phyloP scores from a whole-genome alignment of 1,284 basidiomycete genomes.

The Schizophyllum amplum region DNA sequence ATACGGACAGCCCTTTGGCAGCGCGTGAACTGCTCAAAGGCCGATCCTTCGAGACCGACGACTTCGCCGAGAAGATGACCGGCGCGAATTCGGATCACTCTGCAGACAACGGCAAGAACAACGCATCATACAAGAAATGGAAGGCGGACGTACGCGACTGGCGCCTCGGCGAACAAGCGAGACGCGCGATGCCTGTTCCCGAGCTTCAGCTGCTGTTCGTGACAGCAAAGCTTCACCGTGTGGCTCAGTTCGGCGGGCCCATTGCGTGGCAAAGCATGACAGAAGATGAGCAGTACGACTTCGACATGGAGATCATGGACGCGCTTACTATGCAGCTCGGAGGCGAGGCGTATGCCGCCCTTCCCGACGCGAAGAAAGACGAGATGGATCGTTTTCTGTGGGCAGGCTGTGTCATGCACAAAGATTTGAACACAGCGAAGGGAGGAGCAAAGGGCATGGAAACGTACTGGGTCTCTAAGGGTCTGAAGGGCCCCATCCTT shows the following conservation, averaged over 20 bases:
- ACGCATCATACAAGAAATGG: neutral
- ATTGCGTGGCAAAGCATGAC: constrained; percentile 11
- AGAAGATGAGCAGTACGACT: constrained; percentile 5
- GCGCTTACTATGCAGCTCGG: constrained; percentile 9
- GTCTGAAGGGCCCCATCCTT: constrained; percentile 13
- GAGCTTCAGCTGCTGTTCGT: constrained; percentile 1
- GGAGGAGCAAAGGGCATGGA: constrained; percentile 17
- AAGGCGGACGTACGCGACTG: neutral
- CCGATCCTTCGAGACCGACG: neutral
- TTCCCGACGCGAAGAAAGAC: constrained; percentile 12
- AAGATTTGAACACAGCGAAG: constrained; percentile 26
- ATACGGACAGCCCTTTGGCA: neutral
- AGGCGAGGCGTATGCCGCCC: constrained; percentile 7
- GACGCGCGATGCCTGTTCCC: neutral
- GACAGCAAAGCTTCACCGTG: constrained; percentile 3
- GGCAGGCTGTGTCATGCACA: constrained; percentile 28
- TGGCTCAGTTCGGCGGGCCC: constrained; percentile 13
- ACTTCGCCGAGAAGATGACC: neutral
- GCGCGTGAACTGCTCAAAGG: neutral
- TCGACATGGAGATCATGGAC: constrained; percentile 4
- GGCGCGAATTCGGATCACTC: neutral
- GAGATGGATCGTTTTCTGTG: constrained; percentile 19
- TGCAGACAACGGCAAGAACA: neutral
- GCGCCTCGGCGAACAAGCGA: neutral
- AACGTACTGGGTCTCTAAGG: constrained; percentile 14